Base-by-base conservation (phyloP, 305 asterid species). In the Euphrasia arctica region DNA sequence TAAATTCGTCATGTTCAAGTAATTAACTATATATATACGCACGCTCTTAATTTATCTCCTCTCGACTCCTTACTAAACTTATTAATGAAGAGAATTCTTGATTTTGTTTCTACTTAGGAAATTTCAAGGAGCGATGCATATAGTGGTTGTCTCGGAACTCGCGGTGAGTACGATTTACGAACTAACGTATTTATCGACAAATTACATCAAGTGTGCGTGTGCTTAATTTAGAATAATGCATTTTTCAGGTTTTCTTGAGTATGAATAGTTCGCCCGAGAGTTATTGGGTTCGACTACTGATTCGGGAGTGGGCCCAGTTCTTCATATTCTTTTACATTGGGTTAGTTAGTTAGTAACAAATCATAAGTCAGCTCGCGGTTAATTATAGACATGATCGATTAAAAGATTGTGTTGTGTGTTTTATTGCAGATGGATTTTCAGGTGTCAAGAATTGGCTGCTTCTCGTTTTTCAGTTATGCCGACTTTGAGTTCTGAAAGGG, bases 401-500 rank as follows among this genome's bases (percentile, higher is more conserved):
- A 18, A 18, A 18, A 18, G 22, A n/a, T n/a, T n/a, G 41, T 36
- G 10, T 8, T 39, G 43, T 39, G 11, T 39, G 22, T 39, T 36
- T 10, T 55, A 56, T 54, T 67, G 48, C 80, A 91, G 98, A 73
- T 91, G 95, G 98, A 83, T 79, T 64, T 89, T 89, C 63, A 78
- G 95, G 81, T 85, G 90, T 59, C 90, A 91, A 74, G 74, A 83
- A 64, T 31, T 83, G 63, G 83, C 83, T 6, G 83, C 83, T 6
- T 87, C 95, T 58, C 87, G 82, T 67, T 91, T 91, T 70, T 82
- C 91, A 60, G 79, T 91, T 66, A 91, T 87, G 92, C 95, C 98
- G 1, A 14, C 75, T 58, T 62, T 79, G 70, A 91, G 78, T 75
- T 72, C 74, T 42, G 70, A 71, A 50, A 78, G 70, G 65, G 78